These are phyloP conservation scores for Piloderma croceum DNA, from an alignment of 768 basidiomycete species.

Conservation along the genomic window DNA sequence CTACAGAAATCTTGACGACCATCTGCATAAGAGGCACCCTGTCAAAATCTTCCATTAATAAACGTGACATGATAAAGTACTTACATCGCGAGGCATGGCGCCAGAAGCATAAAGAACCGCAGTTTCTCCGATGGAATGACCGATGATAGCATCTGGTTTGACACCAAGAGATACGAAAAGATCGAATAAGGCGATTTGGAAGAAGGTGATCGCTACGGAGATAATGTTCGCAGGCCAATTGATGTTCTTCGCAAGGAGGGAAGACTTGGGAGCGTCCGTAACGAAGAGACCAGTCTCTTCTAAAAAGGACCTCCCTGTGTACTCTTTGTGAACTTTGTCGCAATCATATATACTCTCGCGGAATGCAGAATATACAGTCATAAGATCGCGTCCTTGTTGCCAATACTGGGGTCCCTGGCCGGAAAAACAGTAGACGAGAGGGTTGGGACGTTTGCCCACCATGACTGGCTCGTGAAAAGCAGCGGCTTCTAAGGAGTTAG, in stretches of 20 bases:
- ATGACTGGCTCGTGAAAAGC: constrained; percentile 26
- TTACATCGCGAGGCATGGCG: constrained; percentile 32
- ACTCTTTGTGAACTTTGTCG: constrained; percentile 27
- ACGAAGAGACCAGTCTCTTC: constrained; percentile 33
- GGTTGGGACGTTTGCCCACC: constrained; percentile 18
- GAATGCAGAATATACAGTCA: constrained; percentile 30
- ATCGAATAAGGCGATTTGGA: constrained; percentile 44
- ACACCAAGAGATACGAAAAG: constrained; percentile 31
- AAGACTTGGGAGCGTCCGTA: too few relatives aligned
- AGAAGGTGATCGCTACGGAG: constrained; percentile 34
- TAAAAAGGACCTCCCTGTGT: constrained; percentile 33
- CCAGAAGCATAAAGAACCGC: constrained; percentile 40
- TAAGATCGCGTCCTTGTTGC: constrained; percentile 35
- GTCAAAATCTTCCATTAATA: too few relatives aligned
- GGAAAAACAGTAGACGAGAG: constrained; percentile 34
- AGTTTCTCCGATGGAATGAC: constrained; percentile 47
- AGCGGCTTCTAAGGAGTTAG: neutral
- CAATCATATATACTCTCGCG: constrained; percentile 32
- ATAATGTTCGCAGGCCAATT: constrained; percentile 33
- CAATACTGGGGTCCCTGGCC: constrained; percentile 37
- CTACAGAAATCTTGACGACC: constrained; percentile 40
- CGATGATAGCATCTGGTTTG: constrained; percentile 34
- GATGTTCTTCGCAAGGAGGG: neutral
- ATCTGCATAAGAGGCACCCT: too few relatives aligned
- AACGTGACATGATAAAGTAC: too few relatives aligned